Percentiles rank a stretch among this genome's conserved stretches.
phyloP scores from a whole-genome alignment of 306 rosid species.

The Quercus parvula region DNA sequence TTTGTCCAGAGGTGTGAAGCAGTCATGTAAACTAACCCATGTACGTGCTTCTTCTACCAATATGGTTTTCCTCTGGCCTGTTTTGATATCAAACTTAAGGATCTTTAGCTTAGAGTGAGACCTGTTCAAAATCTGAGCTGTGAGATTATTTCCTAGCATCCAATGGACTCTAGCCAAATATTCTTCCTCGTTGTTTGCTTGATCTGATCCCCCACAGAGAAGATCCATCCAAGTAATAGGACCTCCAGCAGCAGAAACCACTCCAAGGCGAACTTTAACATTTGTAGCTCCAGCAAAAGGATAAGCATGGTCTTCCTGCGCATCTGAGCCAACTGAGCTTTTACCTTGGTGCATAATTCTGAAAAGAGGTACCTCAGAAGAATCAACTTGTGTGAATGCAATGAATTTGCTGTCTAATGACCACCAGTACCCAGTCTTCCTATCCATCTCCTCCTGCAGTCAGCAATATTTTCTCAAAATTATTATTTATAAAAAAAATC shows the following conservation, averaged over 20 bases:
- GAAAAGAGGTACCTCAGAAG: slow-evolving; percentile 81
- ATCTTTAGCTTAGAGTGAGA: slow-evolving; percentile 71
- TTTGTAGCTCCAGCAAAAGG: slow-evolving; percentile 95
- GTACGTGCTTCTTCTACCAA: slow-evolving; percentile 66
- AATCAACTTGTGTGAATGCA: slow-evolving; percentile 94
- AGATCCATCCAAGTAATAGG: slow-evolving; percentile 92
- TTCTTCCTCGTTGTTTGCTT: slow-evolving; percentile 59
- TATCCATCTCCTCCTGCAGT: slow-evolving; percentile 96
- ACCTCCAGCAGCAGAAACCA: slow-evolving; percentile 70
- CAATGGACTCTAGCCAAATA: slow-evolving; percentile 91
- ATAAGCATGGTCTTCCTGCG: slow-evolving; percentile 97
- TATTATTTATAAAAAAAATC: neutral
- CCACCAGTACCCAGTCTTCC: slow-evolving; percentile 98
- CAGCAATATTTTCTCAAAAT: slow-evolving; percentile 18
- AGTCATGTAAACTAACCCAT: slow-evolving; percentile 86
- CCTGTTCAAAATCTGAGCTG: slow-evolving; percentile 83
- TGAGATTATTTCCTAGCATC: slow-evolving; percentile 77
- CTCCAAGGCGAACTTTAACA: slow-evolving; percentile 81
- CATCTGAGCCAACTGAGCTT: slow-evolving; percentile 72
- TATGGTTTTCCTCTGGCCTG: slow-evolving; percentile 57
- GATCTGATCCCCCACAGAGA: slow-evolving; percentile 59
- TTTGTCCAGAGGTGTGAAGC: slow-evolving; percentile 85
- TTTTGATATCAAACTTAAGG: slow-evolving; percentile 67
- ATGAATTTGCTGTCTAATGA: slow-evolving; percentile 81
- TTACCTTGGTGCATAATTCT: slow-evolving; percentile 95